Base-by-base conservation (phyloP, 345 rosid species). In the Lagerstroemia speciosa region DNA sequence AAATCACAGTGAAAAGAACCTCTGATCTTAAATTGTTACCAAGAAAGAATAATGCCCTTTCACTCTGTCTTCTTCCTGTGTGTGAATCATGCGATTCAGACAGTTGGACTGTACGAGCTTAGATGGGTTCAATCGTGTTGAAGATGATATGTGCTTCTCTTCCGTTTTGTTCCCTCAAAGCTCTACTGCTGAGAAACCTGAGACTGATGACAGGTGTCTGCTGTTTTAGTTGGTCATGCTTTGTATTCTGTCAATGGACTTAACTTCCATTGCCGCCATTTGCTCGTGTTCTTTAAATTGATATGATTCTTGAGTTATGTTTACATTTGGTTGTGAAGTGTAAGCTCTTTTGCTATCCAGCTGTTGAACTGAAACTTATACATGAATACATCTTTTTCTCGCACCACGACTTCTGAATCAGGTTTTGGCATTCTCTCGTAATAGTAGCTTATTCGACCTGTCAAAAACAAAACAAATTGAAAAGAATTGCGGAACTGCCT, bases 1-100 rank as follows among this genome's bases (percentile, higher is more conserved):
- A 91, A 83, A 78, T 57, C 84, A 16, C 71, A 84, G 65, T 85
- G 11, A 73, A 53, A 22, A 53, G 29, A 26, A 22, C 12, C 60
- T 8, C 24, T n/a, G 30, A 7, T 53, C 60, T 53, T 8, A 53
- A 26, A n/a, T 9, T n/a, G 30, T 8, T 8, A 6, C 29, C 60
- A 6, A 53, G 30, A 53, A 22, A n/a, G 60, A 53, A 53, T 53
- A 53, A 53, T n/a, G 30, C 60, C 29, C 29, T 10, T 53, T n/a
- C 30, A n/a, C n/a, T 53, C n/a, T 53, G 1, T n/a, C 30, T 53
- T 53, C 60, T 22, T 53, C 60, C n/a, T 20, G 27, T 53, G 60
- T 53, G 60, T n/a, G 60, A 53, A 26, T 53, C 24, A 53, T 53
- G 60, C 53, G 6, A 48, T 48, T 48, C 6, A 20, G 22, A 20